A percentile compares a stretch with the other conserved stretches of the same genome.
Conservation (phyloP, 2,329 filamentous ascomycete genomes). For the Arthrobotrys iridis region DNA sequence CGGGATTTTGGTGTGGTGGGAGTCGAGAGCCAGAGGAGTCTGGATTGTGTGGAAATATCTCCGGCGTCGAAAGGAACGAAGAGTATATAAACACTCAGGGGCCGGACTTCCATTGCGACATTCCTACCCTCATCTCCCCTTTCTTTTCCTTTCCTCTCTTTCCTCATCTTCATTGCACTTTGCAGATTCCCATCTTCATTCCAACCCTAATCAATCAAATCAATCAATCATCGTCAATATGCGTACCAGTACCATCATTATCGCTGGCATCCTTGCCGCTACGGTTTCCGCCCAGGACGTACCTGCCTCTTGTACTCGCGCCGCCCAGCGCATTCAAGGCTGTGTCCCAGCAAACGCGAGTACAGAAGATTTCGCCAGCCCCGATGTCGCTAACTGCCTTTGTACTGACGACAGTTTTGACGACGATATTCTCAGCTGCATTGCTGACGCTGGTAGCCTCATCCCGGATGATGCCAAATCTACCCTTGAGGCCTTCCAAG, state of each 20-base stretch:
- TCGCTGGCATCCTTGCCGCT: conserved; percentile 24
- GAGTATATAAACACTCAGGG: conserved; percentile 38
- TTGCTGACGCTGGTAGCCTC: neutral
- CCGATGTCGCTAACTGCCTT: conserved; percentile 7
- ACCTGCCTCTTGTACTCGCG: conserved; percentile 1
- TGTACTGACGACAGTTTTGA: conserved; percentile 17
- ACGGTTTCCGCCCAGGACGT: conserved; percentile 29
- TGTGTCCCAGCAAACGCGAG: conserved; percentile 8
- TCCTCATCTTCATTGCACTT: neutral
- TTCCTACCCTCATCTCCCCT: neutral
- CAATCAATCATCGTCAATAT: conserved; percentile 2
- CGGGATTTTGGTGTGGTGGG: neutral
- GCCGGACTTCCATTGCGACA: neutral
- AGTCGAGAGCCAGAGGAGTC: neutral
- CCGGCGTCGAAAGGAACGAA: neutral
- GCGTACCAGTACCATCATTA: conserved; percentile 2
- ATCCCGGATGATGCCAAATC: neutral
- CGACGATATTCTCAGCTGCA: neutral
- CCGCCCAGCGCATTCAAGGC: neutral
- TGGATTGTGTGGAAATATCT: neutral
- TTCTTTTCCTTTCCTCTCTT: neutral
- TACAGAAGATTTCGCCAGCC: neutral
- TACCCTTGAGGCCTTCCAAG: conserved; percentile 2
- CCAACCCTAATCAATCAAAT: conserved; percentile 7
- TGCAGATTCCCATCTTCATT: neutral